Percentiles rank a stretch among this genome's conserved stretches.
phyloP scores from a whole-genome alignment of 208 protist genomes.

The Endotrypanum monterogeii region DNA sequence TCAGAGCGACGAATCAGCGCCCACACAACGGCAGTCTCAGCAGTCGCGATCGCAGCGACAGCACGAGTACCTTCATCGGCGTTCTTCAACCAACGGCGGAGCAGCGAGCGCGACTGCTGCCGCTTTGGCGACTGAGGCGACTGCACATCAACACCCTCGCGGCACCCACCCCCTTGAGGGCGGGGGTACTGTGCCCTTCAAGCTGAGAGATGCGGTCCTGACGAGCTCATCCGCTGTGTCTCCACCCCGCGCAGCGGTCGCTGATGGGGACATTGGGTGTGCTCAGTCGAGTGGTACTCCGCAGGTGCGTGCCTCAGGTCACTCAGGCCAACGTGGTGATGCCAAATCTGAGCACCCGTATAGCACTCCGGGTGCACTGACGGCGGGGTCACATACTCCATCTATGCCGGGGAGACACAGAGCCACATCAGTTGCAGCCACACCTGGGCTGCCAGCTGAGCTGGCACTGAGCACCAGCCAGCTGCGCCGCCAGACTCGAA shows the following conservation, averaged over 20 bases:
- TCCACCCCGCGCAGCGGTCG: neutral
- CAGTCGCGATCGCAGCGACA: neutral
- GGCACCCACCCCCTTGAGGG: neutral
- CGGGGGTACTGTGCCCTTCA: neutral
- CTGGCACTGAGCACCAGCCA: constrained; percentile 14
- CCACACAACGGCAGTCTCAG: neutral
- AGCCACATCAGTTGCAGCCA: neutral
- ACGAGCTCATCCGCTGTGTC: neutral
- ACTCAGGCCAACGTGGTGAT: neutral
- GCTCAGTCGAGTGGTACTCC: neutral
- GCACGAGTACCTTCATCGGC: neutral
- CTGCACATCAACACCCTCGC: neutral
- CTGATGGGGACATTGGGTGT: neutral
- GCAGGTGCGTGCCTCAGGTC: neutral
- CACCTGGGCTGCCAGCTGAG: neutral
- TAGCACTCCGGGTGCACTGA: neutral
- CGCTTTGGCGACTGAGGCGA: neutral
- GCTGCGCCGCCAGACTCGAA: constrained; percentile 23
- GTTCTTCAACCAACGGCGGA: neutral
- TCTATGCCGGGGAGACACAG: neutral
- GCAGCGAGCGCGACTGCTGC: neutral
- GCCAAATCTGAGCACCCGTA: neutral
- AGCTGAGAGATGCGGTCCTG: neutral
- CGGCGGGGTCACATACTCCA: neutral
- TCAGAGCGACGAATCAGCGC: constrained; percentile 3